Percentiles rank a stretch among this genome's conserved stretches.
Evolutionary conservation across 805 yeast genomes (phyloP).

Genomic region (Candida argentea): DNA sequence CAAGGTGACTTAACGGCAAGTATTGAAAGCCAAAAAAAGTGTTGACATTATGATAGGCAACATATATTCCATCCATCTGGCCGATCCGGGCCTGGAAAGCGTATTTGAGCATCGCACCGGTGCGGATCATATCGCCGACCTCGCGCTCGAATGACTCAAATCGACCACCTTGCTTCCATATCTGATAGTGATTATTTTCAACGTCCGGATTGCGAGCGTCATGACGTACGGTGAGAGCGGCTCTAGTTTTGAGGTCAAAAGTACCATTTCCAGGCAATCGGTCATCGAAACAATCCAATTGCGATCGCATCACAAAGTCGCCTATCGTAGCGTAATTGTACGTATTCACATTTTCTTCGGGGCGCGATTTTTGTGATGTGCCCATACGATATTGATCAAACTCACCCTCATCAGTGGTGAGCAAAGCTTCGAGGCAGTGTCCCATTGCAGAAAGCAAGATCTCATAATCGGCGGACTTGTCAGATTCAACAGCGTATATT

Average conservation of each 20-base stretch:
- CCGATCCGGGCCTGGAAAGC: constrained; percentile 90
- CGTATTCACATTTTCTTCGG: constrained; percentile 12
- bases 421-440: constrained; percentile 63
- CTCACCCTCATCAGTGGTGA: constrained; percentile 50
- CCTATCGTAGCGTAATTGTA: constrained; percentile 71
- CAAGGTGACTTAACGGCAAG: constrained; percentile 65
- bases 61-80: constrained; percentile 90
- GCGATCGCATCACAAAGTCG: constrained; percentile 75
- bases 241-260: constrained; percentile 87
- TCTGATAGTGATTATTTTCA: constrained; percentile 55
- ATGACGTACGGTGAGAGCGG: constrained; percentile 76
- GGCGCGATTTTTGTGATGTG: neutral
- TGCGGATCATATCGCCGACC: constrained; percentile 58
- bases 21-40: constrained; percentile 86
- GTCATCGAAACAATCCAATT: constrained; percentile 71
- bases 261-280: constrained; percentile 84
- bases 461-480: constrained; percentile 56
- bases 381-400: constrained; percentile 16
- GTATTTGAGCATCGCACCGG: constrained; percentile 71
- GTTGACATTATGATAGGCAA: constrained; percentile 81
- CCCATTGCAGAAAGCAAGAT: constrained; percentile 68
- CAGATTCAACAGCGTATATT: constrained; percentile 60
- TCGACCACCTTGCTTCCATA: constrained; percentile 49
- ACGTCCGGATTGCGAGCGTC: constrained; percentile 55
- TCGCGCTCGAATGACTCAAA: constrained; percentile 82